Percentiles rank a stretch among this genome's conserved stretches.
Evolutionary conservation across 805 yeast species (phyloP).

Genomic region (Schwanniomyces occidentalis): DNA sequence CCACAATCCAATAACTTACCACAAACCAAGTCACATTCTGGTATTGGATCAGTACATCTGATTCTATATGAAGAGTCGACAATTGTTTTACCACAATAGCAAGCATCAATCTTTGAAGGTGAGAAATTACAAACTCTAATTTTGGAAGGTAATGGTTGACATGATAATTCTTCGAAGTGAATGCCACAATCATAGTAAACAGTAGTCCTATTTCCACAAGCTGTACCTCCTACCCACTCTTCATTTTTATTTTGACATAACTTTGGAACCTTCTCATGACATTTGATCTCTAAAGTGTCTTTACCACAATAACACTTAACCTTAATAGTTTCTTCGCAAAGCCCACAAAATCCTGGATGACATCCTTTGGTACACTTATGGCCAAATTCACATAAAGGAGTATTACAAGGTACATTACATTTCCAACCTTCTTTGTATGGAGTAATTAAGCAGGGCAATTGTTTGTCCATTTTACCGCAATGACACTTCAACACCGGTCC

Average conservation of each 20-base stretch:
- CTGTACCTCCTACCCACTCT: conserved; percentile 33
- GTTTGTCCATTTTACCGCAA: conserved; percentile 70
- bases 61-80: conserved; percentile 47
- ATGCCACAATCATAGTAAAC: conserved; percentile 61
- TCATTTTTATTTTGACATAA: conserved; percentile 20
- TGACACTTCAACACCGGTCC: conserved; percentile 70
- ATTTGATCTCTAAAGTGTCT: conserved; percentile 40
- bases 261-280: conserved; percentile 45
- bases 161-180: conserved; percentile 50
- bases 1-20: conserved; percentile 70
- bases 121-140: conserved; percentile 55
- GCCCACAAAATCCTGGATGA: conserved; percentile 83
- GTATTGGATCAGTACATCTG: conserved; percentile 75
- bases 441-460: conserved; percentile 71
- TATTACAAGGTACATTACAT: conserved; percentile 63
- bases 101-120: conserved; percentile 59
- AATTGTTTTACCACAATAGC: conserved; percentile 77
- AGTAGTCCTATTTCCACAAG: conserved; percentile 43
- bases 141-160: conserved; percentile 49
- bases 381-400: conserved; percentile 60
- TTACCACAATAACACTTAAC: conserved; percentile 78
- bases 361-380: conserved; percentile 66
- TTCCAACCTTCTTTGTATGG: conserved; percentile 68
- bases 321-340: conserved; percentile 52
- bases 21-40: conserved; percentile 70